Base-by-base conservation (phyloP, 208 protist genomes). In the Phytomonas sp. region DNA sequence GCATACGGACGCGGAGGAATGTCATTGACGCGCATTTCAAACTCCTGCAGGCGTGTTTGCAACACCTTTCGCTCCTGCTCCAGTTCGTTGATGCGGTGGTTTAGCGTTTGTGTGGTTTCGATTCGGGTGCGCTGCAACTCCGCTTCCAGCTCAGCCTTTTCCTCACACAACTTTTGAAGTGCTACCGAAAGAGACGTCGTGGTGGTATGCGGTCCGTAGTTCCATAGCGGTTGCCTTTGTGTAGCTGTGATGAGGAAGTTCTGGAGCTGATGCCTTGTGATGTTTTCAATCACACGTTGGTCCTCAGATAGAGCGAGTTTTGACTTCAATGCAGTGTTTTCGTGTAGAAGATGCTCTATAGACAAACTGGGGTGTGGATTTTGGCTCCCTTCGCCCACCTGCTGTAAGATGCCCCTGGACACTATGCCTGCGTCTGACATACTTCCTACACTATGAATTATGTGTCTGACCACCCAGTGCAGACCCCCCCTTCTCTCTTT, bases 71-170 rank as follows among this genome's bases (percentile, higher is more conserved):
- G 79, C 34, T 94, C 85, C 13, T n/a, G 34, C 69, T 81, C 74
- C 53, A 91, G 64, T 2, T 60, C 62, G 72, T 89, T 82, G 43
- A 94, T 67, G 40, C 76, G 74, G 59, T 70, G 71, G 60, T 90
- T 85, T 29, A 89, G 70, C 0, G 67, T 74, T 8, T 65, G 62
- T 1, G 91, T 78, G 0, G 73, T 72, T 32, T 70, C 33, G 15
- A 65, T 53, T 61, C 88, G 80, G 26, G 87, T 74, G 40, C 76
- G 67, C 30, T 30, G 67, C 31, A 85, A 66, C 7, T 80, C 67
- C 34, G 43, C 62, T 60, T 84, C 75, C 4, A 79, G 61, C 46
- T 68, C 53, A 65, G 77, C 76, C 66, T 87, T 88, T 64, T 79
- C 78, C 30, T 66, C 53, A 23, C 76, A 69, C 71, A 91, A 62